Evolutionary conservation across 192 early-diverging fungal species (phyloP).

Genomic region (Radiomyces spectabilis): DNA sequence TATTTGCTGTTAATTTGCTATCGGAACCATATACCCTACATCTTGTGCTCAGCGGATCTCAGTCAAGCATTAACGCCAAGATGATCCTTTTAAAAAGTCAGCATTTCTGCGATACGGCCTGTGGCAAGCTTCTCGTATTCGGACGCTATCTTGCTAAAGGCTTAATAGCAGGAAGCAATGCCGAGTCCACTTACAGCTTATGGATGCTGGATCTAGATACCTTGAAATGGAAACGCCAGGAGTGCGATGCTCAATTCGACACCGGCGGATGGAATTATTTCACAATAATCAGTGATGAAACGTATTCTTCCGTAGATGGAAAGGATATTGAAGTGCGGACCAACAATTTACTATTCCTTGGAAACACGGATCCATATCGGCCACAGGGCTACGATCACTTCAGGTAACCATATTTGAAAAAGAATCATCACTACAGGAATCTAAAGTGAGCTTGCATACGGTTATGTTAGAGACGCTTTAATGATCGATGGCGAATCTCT

Average conservation of each 20-base stretch:
- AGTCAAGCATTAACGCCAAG: conserved; percentile 29
- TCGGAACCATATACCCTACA: conserved; percentile 30
- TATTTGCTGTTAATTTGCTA: conserved; percentile 43
- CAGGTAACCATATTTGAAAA: conserved; percentile 6
- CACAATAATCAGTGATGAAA: conserved; percentile 33
- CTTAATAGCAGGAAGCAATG: neutral
- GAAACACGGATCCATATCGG: conserved; percentile 43
- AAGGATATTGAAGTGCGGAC: conserved; percentile 12
- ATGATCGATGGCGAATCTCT: conserved; percentile 45
- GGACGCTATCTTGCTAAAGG: conserved; percentile 36
- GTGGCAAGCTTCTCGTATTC: conserved; percentile 45
- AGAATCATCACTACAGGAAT: neutral
- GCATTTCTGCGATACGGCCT: conserved; percentile 50
- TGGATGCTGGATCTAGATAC: conserved; percentile 55
- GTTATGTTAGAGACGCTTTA: conserved; percentile 31
- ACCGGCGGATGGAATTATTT: conserved; percentile 53
- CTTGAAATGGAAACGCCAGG: conserved; percentile 47
- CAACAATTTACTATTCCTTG: conserved; percentile 40
- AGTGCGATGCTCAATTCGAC: conserved; percentile 39
- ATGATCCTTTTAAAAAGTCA: conserved; percentile 48
- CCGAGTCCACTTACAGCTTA: conserved; percentile 32
- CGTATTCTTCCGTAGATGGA: no score
- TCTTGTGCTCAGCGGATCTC: conserved; percentile 12
- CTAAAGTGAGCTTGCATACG: neutral
- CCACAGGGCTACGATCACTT: conserved; percentile 51